Base-by-base conservation (phyloP, 176 grass and related monocot genomes). In the Canna indica region DNA sequence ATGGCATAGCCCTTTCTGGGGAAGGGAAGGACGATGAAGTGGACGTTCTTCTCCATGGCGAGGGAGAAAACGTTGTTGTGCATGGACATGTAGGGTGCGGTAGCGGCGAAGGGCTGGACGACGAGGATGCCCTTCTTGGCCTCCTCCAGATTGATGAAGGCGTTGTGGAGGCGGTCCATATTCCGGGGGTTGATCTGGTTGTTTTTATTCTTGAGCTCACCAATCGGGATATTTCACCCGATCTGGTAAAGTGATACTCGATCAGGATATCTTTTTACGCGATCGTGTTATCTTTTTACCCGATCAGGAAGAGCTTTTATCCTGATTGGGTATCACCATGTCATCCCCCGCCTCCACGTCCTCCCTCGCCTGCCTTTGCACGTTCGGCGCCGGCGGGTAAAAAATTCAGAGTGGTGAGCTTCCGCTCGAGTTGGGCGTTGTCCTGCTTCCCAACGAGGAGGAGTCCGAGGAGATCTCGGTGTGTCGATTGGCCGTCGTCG, bases 361-460 rank as follows among this genome's bases (percentile, higher is more conserved):
- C 18, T 79, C 71, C 14, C 83, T 77, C 11, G 93, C 93, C 67
- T 96, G 93, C 7, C 93, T 46, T 59, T 91, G 93, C 60, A 75
- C 79, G 62, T 96, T 96, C 0, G 93, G 93, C 9, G 88, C 83
- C 24, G 93, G 88, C 11, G 93, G 77, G 88, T 96, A 96, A 15
- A 96, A 97, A 84, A 79, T 97, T 86, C 48, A 79, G 29, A 12
- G 63, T 70, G 13, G 77, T 87, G 14, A 87, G 34, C 68, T 54
- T 75, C 70, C 47, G 75, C 41, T 69, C 67, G 14, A 29, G 59
- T 0, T 32, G 34, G 0, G 77, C 81, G 18, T 34, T 63, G 10
- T 32, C 32, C 48, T 75, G 79, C 41, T 64, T 77, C 22, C 73
- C 81, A 30, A 79, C 81, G 0, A 97, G 76, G 58, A 97, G 77